These are phyloP conservation scores for Cladophialophora immunda DNA, from an alignment of 2,329 filamentous ascomycete species.

Conservation along the genomic window DNA sequence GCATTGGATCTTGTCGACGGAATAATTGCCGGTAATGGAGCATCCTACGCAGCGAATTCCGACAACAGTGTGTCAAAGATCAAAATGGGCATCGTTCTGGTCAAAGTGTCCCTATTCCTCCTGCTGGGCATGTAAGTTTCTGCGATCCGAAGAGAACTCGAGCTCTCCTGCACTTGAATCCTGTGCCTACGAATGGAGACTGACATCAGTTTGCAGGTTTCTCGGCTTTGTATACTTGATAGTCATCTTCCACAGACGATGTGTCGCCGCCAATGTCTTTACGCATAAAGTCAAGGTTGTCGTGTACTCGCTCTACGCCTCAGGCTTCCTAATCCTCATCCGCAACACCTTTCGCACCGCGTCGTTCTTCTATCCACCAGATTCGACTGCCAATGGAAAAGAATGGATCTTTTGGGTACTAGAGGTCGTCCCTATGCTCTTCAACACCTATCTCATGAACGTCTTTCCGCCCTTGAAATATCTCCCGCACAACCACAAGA, in stretches of 20 bases:
- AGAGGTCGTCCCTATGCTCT: slow-evolving; percentile 61
- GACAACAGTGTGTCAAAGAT: slow-evolving; percentile 46
- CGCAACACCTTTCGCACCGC: slow-evolving; percentile 63
- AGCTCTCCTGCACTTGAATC: slow-evolving; percentile 40
- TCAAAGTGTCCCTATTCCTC: slow-evolving; percentile 60
- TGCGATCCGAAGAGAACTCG: background rate
- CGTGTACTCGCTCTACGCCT: slow-evolving; percentile 55
- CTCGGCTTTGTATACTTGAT: slow-evolving; percentile 59
- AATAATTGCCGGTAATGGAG: slow-evolving; percentile 59
- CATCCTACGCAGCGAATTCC: slow-evolving; percentile 33
- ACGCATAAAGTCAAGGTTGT: slow-evolving; percentile 52
- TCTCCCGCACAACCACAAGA: slow-evolving; percentile 59
- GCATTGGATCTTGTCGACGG: slow-evolving; percentile 60
- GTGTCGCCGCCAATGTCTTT: slow-evolving; percentile 50
- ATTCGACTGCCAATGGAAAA: slow-evolving; percentile 48
- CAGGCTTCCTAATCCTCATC: slow-evolving; percentile 48
- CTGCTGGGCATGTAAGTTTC: slow-evolving; percentile 53
- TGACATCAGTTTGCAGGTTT: slow-evolving; percentile 44
- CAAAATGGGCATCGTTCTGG: slow-evolving; percentile 55
- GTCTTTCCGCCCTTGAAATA: slow-evolving; percentile 60
- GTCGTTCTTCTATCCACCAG: slow-evolving; percentile 53
- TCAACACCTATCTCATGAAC: slow-evolving; percentile 62
- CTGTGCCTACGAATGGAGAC: background rate
- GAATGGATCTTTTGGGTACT: slow-evolving; percentile 66
- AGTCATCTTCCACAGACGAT: slow-evolving; percentile 56